Evolutionary conservation across 352 stramenopile genomes (phyloP).

Genomic region (Phytopythium ostracodes): DNA sequence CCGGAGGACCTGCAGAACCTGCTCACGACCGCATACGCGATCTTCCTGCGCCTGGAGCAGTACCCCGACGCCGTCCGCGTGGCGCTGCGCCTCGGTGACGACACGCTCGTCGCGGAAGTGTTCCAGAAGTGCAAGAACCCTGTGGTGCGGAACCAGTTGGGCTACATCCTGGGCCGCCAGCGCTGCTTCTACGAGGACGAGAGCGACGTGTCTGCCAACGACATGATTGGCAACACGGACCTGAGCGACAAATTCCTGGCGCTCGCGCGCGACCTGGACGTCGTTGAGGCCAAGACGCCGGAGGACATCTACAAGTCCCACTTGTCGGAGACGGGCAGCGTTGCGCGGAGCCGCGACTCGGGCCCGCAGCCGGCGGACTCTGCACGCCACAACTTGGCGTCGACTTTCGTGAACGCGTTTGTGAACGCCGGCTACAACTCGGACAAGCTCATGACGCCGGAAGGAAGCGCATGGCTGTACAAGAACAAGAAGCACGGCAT

Average conservation of each 20-base stretch:
- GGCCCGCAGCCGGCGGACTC: slow-evolving; percentile 91
- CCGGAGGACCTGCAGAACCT: slow-evolving; percentile 95
- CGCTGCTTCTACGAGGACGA: slow-evolving; percentile 94
- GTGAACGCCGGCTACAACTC: slow-evolving; percentile 98
- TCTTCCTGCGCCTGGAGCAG: slow-evolving; percentile 94
- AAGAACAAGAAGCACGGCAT: slow-evolving; percentile 99
- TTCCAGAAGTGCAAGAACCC: slow-evolving; percentile 75
- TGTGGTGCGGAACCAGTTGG: slow-evolving; percentile 89
- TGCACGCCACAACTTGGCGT: slow-evolving; percentile 97
- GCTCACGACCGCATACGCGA: slow-evolving; percentile 90
- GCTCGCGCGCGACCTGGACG: slow-evolving; percentile 96
- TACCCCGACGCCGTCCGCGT: slow-evolving; percentile 96
- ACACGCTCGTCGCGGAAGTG: slow-evolving; percentile 67
- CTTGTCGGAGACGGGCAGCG: slow-evolving; percentile 93
- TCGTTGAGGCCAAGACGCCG: slow-evolving; percentile 96
- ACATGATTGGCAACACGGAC: slow-evolving; percentile 96
- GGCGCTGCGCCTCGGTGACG: slow-evolving; percentile 91
- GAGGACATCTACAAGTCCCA: slow-evolving; percentile 99
- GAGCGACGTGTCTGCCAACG: slow-evolving; percentile 86
- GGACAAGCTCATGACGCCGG: slow-evolving; percentile 94
- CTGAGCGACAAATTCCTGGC: slow-evolving; percentile 96
- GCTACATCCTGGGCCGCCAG: slow-evolving; percentile 94
- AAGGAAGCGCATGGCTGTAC: slow-evolving; percentile 98
- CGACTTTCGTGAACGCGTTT: slow-evolving; percentile 99
- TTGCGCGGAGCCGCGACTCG: slow-evolving; percentile 66